Conservation (phyloP, 805 yeast genomes). For the Myxozyma mucilagina region DNA sequence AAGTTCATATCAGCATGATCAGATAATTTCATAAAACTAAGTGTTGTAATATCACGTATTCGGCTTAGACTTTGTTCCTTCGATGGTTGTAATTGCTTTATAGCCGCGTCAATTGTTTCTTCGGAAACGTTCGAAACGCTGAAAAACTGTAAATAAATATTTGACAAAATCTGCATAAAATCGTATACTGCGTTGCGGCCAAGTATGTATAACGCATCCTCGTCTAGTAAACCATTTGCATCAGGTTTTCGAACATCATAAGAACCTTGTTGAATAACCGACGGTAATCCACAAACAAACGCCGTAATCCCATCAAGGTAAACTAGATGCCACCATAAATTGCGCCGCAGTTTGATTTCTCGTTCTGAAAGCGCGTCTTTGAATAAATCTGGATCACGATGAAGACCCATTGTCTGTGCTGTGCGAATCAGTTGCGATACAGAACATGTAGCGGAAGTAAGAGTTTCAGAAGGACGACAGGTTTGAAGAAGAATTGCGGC, state of each 20-base stretch:
- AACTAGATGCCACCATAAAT: slow-evolving; percentile 2
- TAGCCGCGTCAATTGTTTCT: neutral
- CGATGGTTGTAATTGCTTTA: neutral
- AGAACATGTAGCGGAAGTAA: neutral
- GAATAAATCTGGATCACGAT: slow-evolving; percentile 11
- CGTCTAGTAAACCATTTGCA: slow-evolving; percentile 7
- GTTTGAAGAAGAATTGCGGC: slow-evolving; percentile 1
- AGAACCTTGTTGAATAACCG: neutral
- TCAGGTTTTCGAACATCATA: slow-evolving; percentile 1
- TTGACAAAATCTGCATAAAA: neutral
- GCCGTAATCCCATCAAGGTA: slow-evolving; percentile 1
- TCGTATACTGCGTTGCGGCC: neutral
- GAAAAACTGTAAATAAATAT: neutral
- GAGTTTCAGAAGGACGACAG: neutral
- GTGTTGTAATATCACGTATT: neutral
- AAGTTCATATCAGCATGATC: slow-evolving; percentile 1
- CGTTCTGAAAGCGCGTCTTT: neutral
- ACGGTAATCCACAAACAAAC: slow-evolving; percentile 2
- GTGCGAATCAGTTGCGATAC: slow-evolving; percentile 5
- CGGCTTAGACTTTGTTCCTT: neutral
- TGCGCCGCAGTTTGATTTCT: slow-evolving; percentile 1
- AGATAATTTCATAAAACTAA: neutral
- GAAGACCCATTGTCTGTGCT: slow-evolving; percentile 14
- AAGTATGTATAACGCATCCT: slow-evolving; percentile 5
- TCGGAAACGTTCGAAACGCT: neutral